Conservation (phyloP, 495 filamentous ascomycete genomes). For the Tuber microsphaerosporum region DNA sequence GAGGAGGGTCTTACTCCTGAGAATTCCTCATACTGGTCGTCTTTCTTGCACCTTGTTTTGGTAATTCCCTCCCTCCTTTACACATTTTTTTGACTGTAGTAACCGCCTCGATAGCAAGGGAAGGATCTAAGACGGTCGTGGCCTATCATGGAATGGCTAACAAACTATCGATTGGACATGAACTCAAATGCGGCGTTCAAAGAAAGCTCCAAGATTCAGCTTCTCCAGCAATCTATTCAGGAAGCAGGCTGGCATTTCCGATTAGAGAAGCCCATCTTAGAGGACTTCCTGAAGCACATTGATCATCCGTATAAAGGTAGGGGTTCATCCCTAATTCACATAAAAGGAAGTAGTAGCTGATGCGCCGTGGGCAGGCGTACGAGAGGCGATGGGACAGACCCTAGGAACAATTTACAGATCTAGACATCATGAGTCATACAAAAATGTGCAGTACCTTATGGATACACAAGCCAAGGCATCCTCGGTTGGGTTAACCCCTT, state of each 20-base stretch:
- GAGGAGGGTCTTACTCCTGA: conserved; percentile 87
- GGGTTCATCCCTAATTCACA: not conserved
- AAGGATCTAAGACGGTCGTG: conserved; percentile 81
- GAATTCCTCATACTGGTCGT: conserved; percentile 88
- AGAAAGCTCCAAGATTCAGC: conserved; percentile 90
- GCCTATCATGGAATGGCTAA: conserved; percentile 78
- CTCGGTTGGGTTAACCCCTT: conserved; percentile 78
- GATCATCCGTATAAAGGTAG: conserved; percentile 89
- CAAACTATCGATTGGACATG: conserved; percentile 85
- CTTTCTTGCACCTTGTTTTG: conserved; percentile 78
- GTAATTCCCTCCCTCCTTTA: conserved; percentile 41
- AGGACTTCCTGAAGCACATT: conserved; percentile 83
- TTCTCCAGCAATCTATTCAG: conserved; percentile 78
- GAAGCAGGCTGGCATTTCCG: conserved; percentile 96
- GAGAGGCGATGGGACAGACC: conserved; percentile 87
- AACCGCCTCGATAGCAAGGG: conserved; percentile 45
- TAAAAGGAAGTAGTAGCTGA: not conserved
- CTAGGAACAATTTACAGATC: conserved; percentile 81
- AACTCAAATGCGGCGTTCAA: conserved; percentile 96
- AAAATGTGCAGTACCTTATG: conserved; percentile 64
- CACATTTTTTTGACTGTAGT: conserved; percentile 7
- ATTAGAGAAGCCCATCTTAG: conserved; percentile 74
- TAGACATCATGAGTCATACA: conserved; percentile 86
- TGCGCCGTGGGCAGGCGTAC: conserved; percentile 48
- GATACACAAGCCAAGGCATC: conserved; percentile 69